Evolutionary conservation across 805 yeast species (phyloP).

Genomic region (Ogataea trehaloabstinens): DNA sequence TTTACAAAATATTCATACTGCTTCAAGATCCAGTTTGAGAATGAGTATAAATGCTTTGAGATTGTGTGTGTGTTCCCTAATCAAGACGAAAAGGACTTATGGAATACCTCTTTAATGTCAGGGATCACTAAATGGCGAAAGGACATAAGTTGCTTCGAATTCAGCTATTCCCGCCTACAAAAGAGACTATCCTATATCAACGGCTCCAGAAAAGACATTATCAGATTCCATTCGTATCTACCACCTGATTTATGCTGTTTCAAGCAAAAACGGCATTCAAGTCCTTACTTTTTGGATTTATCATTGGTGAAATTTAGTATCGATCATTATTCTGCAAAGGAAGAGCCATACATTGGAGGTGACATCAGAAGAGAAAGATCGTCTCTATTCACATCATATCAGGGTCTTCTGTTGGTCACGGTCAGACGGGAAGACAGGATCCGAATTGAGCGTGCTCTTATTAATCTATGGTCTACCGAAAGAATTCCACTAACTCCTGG

Average conservation of each 20-base stretch:
- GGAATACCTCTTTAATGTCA: conserved; percentile 36
- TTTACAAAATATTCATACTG: conserved; percentile 30
- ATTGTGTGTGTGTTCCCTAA: conserved; percentile 36
- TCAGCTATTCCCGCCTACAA: conserved; percentile 21
- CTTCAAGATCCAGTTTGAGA: conserved; percentile 49
- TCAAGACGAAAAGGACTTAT: conserved; percentile 35
- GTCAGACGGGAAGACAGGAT: conserved; percentile 21
- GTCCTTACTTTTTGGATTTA: conserved; percentile 23
- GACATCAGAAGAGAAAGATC: conserved; percentile 9
- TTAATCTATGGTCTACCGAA: conserved; percentile 34
- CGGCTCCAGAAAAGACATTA: conserved; percentile 7
- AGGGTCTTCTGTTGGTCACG: conserved; percentile 3
- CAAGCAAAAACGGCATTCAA: conserved; percentile 12
- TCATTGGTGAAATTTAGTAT: conserved; percentile 23
- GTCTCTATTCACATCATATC: not conserved
- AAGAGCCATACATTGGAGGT: conserved; percentile 10
- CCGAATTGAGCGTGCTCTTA: conserved; percentile 27
- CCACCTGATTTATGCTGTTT: conserved; percentile 15
- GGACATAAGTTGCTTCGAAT: conserved; percentile 35
- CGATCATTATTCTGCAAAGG: conserved; percentile 8
- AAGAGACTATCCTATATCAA: conserved; percentile 11
- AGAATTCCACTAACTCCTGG: conserved; percentile 21
- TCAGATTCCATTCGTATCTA: conserved; percentile 14
- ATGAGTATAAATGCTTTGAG: conserved; percentile 42
- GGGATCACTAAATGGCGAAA: conserved; percentile 16